phyloP scores from a whole-genome alignment of 768 basidiomycete species.

The Rhizopogon salebrosus region DNA sequence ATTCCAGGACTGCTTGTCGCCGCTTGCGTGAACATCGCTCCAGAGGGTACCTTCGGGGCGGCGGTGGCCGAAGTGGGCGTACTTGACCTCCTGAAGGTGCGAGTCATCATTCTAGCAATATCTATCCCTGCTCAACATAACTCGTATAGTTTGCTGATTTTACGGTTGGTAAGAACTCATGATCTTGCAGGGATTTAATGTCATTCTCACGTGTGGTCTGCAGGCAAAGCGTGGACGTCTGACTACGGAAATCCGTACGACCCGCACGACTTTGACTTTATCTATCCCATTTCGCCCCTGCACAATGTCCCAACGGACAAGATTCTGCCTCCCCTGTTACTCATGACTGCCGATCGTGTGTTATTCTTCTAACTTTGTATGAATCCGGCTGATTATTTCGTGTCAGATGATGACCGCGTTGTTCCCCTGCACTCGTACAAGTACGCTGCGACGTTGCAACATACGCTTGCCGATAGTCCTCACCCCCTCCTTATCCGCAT shows the following conservation, averaged over 20 bases:
- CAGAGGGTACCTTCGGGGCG: conserved; percentile 71
- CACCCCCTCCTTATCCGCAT: conserved; percentile 73
- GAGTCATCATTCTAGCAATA: conserved; percentile 1
- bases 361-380: neutral
- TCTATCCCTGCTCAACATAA: neutral
- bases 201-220: conserved; percentile 6
- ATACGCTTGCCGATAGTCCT: conserved; percentile 57
- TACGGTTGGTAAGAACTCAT: conserved; percentile 53
- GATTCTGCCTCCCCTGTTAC: conserved; percentile 60
- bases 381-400: neutral
- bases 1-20: conserved; percentile 65
- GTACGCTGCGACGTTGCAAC: conserved; percentile 71
- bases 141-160: conserved; percentile 59
- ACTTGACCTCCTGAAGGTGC: conserved; percentile 70
- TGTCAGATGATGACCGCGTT: conserved; percentile 77
- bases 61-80: conserved; percentile 82
- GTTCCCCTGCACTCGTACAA: conserved; percentile 86
- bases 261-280: conserved; percentile 80
- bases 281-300: conserved; percentile 72
- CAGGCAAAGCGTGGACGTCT: conserved; percentile 70
- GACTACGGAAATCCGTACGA: conserved; percentile 78
- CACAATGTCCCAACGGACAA: conserved; percentile 68
- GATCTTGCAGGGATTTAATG: neutral
- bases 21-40: conserved; percentile 80
- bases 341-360: conserved; percentile 83